A percentile compares a stretch with the other conserved stretches of the same genome.
These are phyloP conservation scores for Ophiostoma triangulosporum DNA, from an alignment of 2,329 filamentous ascomycete species.

Conservation along the genomic window DNA sequence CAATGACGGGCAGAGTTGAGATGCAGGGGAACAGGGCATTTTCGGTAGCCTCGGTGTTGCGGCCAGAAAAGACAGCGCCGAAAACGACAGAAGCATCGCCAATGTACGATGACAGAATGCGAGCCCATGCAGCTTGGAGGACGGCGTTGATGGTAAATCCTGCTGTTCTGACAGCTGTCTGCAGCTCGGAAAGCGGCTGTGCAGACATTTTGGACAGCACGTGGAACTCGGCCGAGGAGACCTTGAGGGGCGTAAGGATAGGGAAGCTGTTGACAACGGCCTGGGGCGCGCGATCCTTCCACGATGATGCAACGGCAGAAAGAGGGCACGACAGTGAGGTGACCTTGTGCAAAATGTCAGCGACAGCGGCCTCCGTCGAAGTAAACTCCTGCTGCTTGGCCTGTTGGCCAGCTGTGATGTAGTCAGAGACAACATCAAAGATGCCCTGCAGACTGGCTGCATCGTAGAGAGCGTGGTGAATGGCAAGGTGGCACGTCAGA, in stretches of 20 bases:
- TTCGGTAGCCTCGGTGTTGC: constrained; percentile 46
- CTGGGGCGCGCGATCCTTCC: constrained; percentile 41
- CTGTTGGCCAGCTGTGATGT: background rate
- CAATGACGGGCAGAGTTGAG: constrained; percentile 62
- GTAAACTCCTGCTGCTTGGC: background rate
- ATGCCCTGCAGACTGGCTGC: constrained; percentile 58
- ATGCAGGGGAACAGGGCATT: constrained; percentile 63
- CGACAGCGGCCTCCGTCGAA: constrained; percentile 23
- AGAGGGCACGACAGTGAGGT: constrained; percentile 13
- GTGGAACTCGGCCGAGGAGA: constrained; percentile 21
- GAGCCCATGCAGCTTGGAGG: constrained; percentile 66
- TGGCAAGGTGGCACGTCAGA: constrained; percentile 25
- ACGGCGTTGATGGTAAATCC: constrained; percentile 65
- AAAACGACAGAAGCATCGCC: constrained; percentile 65
- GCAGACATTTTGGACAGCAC: constrained; percentile 22
- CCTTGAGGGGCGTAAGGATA: constrained; percentile 50
- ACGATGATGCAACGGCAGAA: constrained; percentile 35
- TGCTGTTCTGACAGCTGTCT: constrained; percentile 37
- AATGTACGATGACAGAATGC: constrained; percentile 60
- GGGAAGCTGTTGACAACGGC: constrained; percentile 60
- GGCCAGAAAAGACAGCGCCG: constrained; percentile 67
- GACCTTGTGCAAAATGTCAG: constrained; percentile 27
- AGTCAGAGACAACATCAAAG: constrained; percentile 43
- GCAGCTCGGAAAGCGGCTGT: constrained; percentile 32
- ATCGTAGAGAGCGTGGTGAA: constrained; percentile 80